Base-by-base conservation (phyloP, 352 stramenopile genomes). In the Pythium rhizo-oryzae region DNA sequence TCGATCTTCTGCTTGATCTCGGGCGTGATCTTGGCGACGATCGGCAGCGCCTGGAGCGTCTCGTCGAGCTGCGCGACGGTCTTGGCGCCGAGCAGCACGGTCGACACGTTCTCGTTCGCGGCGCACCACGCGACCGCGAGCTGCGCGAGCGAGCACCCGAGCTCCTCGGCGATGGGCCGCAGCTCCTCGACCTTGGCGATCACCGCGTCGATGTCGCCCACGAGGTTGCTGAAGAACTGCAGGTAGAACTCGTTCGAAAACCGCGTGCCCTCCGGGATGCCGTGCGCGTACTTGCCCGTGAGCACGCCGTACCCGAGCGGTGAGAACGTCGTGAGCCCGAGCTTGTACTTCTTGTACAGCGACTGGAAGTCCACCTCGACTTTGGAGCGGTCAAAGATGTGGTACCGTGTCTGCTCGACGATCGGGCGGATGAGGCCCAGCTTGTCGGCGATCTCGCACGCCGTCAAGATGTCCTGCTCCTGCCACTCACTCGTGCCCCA, bases 401-500 rank as follows among this genome's bases (percentile, higher is more conserved):
- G 81, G 70, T 89, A 89, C 70, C 85, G 52, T 16, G 78, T 74
- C 71, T 89, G 80, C 61, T 89, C 79, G 5, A 75, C 54, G 19
- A 75, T 64, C 37, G 75, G 75, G 30, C 67, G 50, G 49, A 81
- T 78, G 16, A 79, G 51, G 8, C 67, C 63, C 15, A 79, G 58
- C 8, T 59, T 58, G 46, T 81, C 69, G 51, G 75, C 75, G 58
- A 78, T 74, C 24, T 58, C 59, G 43, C 70, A 78, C 2, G 80
- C 81, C 59, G 80, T 63, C 0, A 70, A 67, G 24, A 89, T 81
- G 59, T 89, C 71, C 21, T 75, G 47, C 2, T 76, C 58, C 28
- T 19, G 65, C 81, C 81, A 89, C 56, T 87, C 78, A 58, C 70
- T 82, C 11, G 80, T 89, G 19, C 78, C 81, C 81, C 81, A 89